These are phyloP conservation scores for Clathrospora elynae DNA, from an alignment of 2,329 filamentous ascomycete genomes.

Conservation along the genomic window DNA sequence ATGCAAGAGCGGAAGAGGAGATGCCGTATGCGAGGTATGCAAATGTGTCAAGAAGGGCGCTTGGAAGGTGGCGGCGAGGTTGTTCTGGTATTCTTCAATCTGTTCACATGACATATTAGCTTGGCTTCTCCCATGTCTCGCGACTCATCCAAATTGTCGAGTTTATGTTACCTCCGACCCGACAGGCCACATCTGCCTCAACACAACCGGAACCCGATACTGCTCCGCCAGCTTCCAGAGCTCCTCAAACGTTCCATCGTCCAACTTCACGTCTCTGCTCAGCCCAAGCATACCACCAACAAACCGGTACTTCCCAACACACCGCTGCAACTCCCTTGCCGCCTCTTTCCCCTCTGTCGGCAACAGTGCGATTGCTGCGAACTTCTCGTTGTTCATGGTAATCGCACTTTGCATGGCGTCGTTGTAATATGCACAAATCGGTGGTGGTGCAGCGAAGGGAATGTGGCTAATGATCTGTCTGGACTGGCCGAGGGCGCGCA, in stretches of 20 bases:
- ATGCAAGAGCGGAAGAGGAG: constrained; percentile 55
- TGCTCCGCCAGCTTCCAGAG: constrained; percentile 51
- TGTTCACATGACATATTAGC: constrained; percentile 10
- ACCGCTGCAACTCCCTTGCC: constrained; percentile 49
- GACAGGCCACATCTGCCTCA: constrained; percentile 30
- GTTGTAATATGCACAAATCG: constrained; percentile 30
- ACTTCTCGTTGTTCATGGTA: constrained; percentile 40
- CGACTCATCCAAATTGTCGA: background rate
- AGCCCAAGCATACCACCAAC: constrained; percentile 57
- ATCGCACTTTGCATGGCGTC: constrained; percentile 30
- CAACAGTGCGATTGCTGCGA: constrained; percentile 53
- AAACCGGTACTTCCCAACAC: constrained; percentile 53
- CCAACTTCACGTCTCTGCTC: constrained; percentile 48
- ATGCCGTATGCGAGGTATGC: constrained; percentile 58
- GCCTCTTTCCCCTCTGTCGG: constrained; percentile 42
- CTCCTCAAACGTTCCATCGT: constrained; percentile 51
- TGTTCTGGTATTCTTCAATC: constrained; percentile 20
- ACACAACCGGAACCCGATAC: constrained; percentile 48
- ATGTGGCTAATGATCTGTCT: constrained; percentile 37
- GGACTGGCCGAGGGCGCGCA: constrained; percentile 27
- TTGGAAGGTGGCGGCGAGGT: constrained; percentile 16
- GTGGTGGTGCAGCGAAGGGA: constrained; percentile 22
- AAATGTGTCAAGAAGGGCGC: constrained; percentile 26
- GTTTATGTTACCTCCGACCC: constrained; percentile 22
- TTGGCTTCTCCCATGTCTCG: background rate